Evolutionary conservation across 192 early-diverging fungal genomes (phyloP).

Genomic region (Coemansia erecta): DNA sequence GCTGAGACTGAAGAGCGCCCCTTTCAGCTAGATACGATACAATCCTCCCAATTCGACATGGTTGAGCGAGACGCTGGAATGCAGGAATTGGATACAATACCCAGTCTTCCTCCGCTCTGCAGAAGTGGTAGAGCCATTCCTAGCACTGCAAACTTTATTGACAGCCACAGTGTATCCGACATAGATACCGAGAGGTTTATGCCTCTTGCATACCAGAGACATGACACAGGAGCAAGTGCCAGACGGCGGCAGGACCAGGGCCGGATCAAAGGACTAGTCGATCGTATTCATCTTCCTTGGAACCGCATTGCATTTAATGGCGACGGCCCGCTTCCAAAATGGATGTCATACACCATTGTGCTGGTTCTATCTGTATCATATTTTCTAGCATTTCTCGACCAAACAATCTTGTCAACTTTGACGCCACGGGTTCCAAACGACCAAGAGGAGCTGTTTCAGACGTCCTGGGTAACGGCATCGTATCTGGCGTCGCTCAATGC

Average conservation of each 20-base stretch:
- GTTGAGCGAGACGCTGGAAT: neutral
- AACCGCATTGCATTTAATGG: conserved; percentile 36
- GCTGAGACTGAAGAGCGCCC: too few species aligned
- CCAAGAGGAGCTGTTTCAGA: conserved; percentile 57
- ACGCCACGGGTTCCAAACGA: conserved; percentile 60
- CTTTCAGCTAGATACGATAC: too few species aligned
- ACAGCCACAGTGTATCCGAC: conserved; percentile 8
- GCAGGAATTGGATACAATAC: neutral
- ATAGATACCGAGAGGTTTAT: neutral
- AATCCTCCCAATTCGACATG: too few species aligned
- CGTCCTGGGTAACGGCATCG: conserved; percentile 65
- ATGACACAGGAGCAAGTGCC: neutral
- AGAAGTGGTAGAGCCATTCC: conserved; percentile 4
- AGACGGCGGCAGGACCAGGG: neutral
- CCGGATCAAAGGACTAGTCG: neutral
- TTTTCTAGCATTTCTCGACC: conserved; percentile 66
- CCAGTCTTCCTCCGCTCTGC: neutral
- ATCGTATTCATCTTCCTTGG: conserved; percentile 33
- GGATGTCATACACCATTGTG: conserved; percentile 35
- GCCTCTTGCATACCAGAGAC: neutral
- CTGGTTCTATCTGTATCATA: conserved; percentile 47
- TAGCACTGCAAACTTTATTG: conserved; percentile 9
- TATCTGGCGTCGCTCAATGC: conserved; percentile 59
- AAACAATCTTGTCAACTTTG: conserved; percentile 68
- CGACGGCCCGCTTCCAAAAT: conserved; percentile 32